Evolutionary conservation across 2,329 filamentous ascomycete species (phyloP).

Genomic region (Alternaria alternata): DNA sequence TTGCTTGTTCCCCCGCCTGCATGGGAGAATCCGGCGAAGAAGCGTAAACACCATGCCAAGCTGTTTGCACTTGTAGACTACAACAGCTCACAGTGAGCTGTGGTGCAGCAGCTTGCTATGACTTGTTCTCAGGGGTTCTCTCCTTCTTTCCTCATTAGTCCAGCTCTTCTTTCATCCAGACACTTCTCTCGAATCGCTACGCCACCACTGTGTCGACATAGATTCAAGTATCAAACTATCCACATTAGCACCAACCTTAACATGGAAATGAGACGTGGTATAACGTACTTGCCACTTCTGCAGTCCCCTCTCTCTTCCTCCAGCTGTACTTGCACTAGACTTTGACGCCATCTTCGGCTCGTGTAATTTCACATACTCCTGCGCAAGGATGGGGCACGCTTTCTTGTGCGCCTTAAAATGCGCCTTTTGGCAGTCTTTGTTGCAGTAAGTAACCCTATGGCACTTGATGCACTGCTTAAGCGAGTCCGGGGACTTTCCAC

Average conservation of each 20-base stretch:
- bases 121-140: background rate
- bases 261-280: background rate
- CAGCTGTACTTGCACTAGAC: slow-evolving; percentile 32
- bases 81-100: too few relatives aligned
- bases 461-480: slow-evolving; percentile 52
- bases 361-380: slow-evolving; percentile 50
- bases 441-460: slow-evolving; percentile 51
- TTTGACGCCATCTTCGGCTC: slow-evolving; percentile 51
- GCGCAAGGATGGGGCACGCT: slow-evolving; percentile 48
- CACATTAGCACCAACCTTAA: slow-evolving; percentile 3
- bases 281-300: slow-evolving; percentile 52
- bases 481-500: slow-evolving; percentile 24
- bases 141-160: background rate
- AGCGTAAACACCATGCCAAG: background rate
- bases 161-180: background rate
- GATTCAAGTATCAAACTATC: slow-evolving; percentile 15
- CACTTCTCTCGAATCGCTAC: background rate
- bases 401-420: slow-evolving; percentile 53
- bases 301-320: slow-evolving; percentile 45
- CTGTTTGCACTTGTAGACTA: background rate
- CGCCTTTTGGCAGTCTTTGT: slow-evolving; percentile 53
- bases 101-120: background rate
- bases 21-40: background rate
- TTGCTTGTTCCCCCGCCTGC: background rate
- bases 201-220: background rate